phyloP scores from a whole-genome alignment of 805 yeast species.

The Metschnikowia baotianmanensis region DNA sequence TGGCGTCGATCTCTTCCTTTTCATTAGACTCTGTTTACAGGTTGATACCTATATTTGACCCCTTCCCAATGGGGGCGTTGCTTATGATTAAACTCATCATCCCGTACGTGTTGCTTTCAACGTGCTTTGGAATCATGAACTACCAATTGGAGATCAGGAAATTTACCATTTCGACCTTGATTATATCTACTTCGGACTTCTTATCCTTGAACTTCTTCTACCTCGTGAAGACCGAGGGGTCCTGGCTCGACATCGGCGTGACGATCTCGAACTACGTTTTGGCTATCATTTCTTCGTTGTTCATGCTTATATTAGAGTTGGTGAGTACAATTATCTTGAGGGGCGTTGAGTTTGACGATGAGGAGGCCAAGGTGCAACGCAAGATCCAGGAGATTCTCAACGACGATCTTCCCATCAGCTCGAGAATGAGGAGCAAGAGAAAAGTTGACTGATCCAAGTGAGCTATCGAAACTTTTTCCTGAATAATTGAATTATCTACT shows the following conservation, averaged over 20 bases:
- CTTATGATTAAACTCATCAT: constrained; percentile 79
- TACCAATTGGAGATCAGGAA: constrained; percentile 70
- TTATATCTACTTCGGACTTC: constrained; percentile 85
- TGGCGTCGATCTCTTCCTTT: constrained; percentile 91
- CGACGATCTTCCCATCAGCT: constrained; percentile 18
- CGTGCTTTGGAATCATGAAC: constrained; percentile 85
- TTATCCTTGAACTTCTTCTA: constrained; percentile 89
- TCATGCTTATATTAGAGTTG: constrained; percentile 80
- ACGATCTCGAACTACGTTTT: constrained; percentile 92
- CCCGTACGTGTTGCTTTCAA: constrained; percentile 83
- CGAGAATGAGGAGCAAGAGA: constrained; percentile 12
- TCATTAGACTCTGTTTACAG: constrained; percentile 91
- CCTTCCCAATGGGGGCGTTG: constrained; percentile 95
- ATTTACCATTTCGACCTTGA: constrained; percentile 83
- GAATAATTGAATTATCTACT: too few species aligned
- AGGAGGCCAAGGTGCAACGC: constrained; percentile 6
- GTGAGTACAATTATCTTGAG: constrained; percentile 67
- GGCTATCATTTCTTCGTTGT: constrained; percentile 82
- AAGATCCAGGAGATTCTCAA: constrained; percentile 15
- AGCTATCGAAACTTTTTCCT: too few species aligned
- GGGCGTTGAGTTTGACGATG: constrained; percentile 54
- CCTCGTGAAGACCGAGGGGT: constrained; percentile 88
- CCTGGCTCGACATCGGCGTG: constrained; percentile 97
- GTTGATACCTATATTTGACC: constrained; percentile 88
- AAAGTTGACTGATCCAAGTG: constrained; percentile 10